Evolutionary conservation across 176 grass and related monocot genomes (phyloP).

Genomic region (Elaeis guineensis): DNA sequence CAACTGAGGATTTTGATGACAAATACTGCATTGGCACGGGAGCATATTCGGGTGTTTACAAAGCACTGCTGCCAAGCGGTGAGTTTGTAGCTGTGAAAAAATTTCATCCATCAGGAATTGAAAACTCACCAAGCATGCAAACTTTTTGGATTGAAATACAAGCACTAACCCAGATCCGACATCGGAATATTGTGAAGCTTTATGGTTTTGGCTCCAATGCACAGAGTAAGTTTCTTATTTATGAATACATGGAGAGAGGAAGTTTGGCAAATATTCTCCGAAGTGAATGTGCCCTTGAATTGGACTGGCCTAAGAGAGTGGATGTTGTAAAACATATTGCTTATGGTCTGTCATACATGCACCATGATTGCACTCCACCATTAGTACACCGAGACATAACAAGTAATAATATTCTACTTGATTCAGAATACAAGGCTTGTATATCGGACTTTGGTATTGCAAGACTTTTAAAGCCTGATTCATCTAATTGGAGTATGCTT

Average conservation of each 20-base stretch:
- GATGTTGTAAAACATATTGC: no score
- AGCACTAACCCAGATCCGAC: slow-evolving; percentile 13
- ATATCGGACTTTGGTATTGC: no score
- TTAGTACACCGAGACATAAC: no score
- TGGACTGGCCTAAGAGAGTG: no score
- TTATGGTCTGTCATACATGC: no score
- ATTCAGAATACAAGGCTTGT: no score
- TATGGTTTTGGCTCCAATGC: slow-evolving; percentile 18
- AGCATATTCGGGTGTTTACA: slow-evolving; percentile 18
- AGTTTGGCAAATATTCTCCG: no score
- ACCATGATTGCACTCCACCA: no score
- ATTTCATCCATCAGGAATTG: not conserved
- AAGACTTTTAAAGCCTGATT: no score
- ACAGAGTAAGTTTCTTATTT: slow-evolving; percentile 17
- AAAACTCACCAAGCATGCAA: not conserved
- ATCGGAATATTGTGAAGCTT: slow-evolving; percentile 20
- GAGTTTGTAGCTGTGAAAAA: slow-evolving; percentile 16
- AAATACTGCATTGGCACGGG: slow-evolving; percentile 17
- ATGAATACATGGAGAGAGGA: slow-evolving; percentile 1
- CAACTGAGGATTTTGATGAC: slow-evolving; percentile 12
- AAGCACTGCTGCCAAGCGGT: not conserved
- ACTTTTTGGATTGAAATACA: slow-evolving; percentile 14
- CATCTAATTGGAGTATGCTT: no score
- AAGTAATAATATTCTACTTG: no score
- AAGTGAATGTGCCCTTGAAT: no score